These are phyloP conservation scores for Cicer arietinum DNA, from an alignment of 306 rosid species.

Conservation along the genomic window DNA sequence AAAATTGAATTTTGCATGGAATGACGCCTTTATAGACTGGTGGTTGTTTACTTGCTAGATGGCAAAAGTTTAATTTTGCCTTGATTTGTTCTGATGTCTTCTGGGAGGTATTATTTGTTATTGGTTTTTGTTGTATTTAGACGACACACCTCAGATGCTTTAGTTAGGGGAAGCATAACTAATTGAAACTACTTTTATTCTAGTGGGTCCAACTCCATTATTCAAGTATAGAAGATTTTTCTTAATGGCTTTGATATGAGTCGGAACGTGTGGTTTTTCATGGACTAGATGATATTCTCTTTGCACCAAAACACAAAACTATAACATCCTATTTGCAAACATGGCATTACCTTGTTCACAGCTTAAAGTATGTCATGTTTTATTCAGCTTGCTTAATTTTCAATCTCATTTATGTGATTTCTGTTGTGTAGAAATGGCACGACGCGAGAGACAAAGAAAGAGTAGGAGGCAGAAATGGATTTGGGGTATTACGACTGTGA, in stretches of 20 bases:
- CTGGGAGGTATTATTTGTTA: constrained; percentile 3
- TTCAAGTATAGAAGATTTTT: constrained; percentile 15
- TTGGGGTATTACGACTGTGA: constrained; percentile 80
- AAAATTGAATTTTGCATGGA: not conserved
- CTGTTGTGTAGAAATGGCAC: constrained; percentile 67
- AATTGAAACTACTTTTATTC: not conserved
- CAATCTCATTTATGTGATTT: constrained; percentile 14
- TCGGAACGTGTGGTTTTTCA: not conserved
- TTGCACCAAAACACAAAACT: constrained; percentile 1
- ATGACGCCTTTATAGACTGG: not conserved
- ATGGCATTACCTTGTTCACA: constrained; percentile 14
- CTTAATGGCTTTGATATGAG: not conserved
- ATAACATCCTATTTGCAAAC: not conserved
- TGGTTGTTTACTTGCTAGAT: constrained; percentile 10
- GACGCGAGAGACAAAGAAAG: constrained; percentile 77
- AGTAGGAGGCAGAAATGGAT: constrained; percentile 82
- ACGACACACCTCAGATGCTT: not conserved
- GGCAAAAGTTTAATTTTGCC: not conserved
- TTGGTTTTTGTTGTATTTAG: constrained; percentile 1
- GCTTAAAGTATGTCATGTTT: constrained; percentile 5
- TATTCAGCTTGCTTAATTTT: constrained; percentile 11
- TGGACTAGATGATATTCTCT: not conserved
- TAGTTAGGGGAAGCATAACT: not conserved
- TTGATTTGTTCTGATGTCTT: constrained; percentile 7
- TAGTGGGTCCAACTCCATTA: constrained; percentile 2